phyloP scores from a whole-genome alignment of 768 basidiomycete genomes.

The Cystobasidium tubakii region DNA sequence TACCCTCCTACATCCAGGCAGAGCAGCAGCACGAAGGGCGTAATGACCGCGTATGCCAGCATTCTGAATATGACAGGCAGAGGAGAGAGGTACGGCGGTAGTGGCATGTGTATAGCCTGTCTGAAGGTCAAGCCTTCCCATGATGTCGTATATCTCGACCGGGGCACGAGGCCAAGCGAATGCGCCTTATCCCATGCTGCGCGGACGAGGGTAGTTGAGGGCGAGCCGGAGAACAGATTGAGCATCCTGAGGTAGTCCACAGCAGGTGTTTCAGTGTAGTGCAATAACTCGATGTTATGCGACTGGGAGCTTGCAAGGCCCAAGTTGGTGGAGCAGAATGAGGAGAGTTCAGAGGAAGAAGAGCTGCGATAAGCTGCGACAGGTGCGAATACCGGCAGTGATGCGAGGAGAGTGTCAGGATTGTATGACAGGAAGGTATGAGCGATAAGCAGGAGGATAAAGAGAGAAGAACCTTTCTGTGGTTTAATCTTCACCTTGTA shows the following conservation, averaged over 20 bases:
- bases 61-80: constrained; percentile 31
- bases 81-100: constrained; percentile 34
- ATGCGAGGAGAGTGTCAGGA: too few relatives aligned
- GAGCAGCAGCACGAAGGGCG: constrained; percentile 21
- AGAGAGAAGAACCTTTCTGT: too few relatives aligned
- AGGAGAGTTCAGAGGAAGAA: too few relatives aligned
- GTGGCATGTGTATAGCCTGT: constrained; percentile 17
- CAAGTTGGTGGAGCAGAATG: too few relatives aligned
- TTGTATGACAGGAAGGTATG: too few relatives aligned
- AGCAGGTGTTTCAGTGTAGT: too few relatives aligned
- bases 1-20: constrained; percentile 28
- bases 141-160: constrained; percentile 25
- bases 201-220: background rate
- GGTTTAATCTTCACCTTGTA: too few relatives aligned
- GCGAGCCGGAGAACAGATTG: background rate
- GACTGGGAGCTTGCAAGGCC: too few relatives aligned
- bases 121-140: constrained; percentile 24
- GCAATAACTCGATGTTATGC: too few relatives aligned
- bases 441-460: too few relatives aligned
- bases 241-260: background rate
- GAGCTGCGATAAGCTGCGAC: too few relatives aligned
- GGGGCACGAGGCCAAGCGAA: background rate
- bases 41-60: constrained; percentile 29
- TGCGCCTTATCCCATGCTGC: background rate
- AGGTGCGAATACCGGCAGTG: too few relatives aligned